Percentiles rank a stretch among this genome's conserved stretches.
Conservation (phyloP, 768 basidiomycete species). For the Xerocomus potaroensis region DNA sequence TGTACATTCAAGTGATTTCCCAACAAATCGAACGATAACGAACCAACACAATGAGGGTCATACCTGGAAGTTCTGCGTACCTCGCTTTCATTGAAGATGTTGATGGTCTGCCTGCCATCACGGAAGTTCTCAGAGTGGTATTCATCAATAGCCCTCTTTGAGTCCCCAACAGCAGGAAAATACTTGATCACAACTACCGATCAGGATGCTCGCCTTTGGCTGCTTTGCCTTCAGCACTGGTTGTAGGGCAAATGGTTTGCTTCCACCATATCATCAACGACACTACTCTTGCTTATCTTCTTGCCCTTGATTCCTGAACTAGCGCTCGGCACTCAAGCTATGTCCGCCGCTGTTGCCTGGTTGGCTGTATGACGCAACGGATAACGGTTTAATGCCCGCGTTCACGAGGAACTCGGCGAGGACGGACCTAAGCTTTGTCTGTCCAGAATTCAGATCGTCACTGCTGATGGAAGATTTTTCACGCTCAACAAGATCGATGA, state of each 20-base stretch:
- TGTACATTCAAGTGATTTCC: no score
- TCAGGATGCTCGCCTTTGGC: constrained; percentile 99
- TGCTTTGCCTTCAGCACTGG: no score
- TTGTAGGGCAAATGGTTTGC: no score
- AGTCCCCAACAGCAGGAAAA: constrained; percentile 93
- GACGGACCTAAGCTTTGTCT: constrained; percentile 96
- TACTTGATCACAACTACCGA: constrained; percentile 98
- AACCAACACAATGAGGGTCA: no score
- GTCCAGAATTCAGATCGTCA: constrained; percentile 96
- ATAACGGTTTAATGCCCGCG: constrained; percentile 95
- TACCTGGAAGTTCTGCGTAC: no score
- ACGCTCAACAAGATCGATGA: constrained; percentile 88
- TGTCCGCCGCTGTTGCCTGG: no score
- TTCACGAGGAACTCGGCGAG: constrained; percentile 98
- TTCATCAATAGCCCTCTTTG: constrained; percentile 97
- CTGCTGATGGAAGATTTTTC: constrained; percentile 91
- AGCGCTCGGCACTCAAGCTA: constrained; percentile 82
- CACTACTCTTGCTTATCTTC: constrained; percentile 96
- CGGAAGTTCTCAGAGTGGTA: constrained; percentile 98
- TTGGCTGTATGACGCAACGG: constrained; percentile 98
- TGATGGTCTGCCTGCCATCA: constrained; percentile 89
- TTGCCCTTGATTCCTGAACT: constrained; percentile 99
- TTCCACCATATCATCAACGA: no score
- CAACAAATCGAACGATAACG: no score
- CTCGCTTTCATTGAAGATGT: no score